Conservation (phyloP, 2,329 filamentous ascomycete genomes). For the Trematosphaeria pertusa region DNA sequence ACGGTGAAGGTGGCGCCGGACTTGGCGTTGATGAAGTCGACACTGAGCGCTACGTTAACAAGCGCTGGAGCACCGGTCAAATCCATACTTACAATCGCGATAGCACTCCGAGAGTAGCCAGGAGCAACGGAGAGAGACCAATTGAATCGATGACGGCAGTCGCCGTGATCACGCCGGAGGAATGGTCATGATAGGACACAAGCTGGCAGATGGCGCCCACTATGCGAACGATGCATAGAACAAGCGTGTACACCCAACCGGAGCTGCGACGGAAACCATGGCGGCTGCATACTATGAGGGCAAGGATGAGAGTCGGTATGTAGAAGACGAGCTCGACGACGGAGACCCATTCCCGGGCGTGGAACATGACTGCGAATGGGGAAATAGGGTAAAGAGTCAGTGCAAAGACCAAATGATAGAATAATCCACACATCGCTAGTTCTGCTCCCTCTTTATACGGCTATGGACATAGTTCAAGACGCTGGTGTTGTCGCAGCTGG, state of each 20-base stretch:
- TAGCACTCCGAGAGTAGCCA: slow-evolving; percentile 56
- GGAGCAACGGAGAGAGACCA: slow-evolving; percentile 58
- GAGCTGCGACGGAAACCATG: slow-evolving; percentile 52
- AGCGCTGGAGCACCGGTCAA: neutral
- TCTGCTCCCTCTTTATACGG: too few species aligned
- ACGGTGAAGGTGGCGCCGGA: slow-evolving; percentile 24
- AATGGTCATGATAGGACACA: slow-evolving; percentile 55
- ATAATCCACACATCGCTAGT: too few species aligned
- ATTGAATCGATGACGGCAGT: slow-evolving; percentile 55
- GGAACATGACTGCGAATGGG: slow-evolving; percentile 4
- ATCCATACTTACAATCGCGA: slow-evolving; percentile 38
- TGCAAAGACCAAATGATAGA: too few species aligned
- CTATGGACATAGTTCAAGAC: too few species aligned
- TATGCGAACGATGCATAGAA: slow-evolving; percentile 61
- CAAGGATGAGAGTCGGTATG: slow-evolving; percentile 40
- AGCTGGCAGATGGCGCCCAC: slow-evolving; percentile 60
- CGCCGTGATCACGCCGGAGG: slow-evolving; percentile 47
- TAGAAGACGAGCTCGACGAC: slow-evolving; percentile 47
- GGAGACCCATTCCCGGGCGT: slow-evolving; percentile 18
- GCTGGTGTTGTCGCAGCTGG: too few species aligned
- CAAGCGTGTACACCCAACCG: slow-evolving; percentile 62
- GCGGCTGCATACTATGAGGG: slow-evolving; percentile 39
- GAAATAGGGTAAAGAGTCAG: too few species aligned
- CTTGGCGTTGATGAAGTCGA: slow-evolving; percentile 23
- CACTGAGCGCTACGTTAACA: slow-evolving; percentile 6